Evolutionary conservation across 257 asterid species (phyloP).

Genomic region (Nicotiana sylvestris): DNA sequence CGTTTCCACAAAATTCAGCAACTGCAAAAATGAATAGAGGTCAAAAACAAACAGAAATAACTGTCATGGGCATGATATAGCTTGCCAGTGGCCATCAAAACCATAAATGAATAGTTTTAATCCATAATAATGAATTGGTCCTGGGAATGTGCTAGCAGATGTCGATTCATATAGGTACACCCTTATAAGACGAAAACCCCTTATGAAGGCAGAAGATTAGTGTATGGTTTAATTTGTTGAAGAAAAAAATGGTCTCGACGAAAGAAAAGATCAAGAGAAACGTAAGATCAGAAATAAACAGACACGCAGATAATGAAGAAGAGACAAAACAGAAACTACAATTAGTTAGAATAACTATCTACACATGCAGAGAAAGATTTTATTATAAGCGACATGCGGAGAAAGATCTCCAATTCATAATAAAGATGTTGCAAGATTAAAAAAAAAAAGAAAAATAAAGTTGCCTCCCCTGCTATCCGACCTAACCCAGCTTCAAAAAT

Average conservation of each 20-base stretch:
- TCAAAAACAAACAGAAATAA: constrained; percentile 13
- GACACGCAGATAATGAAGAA: background rate
- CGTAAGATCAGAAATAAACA: background rate
- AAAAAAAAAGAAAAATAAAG: background rate
- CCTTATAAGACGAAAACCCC: background rate
- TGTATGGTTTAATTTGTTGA: background rate
- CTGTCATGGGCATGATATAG: background rate
- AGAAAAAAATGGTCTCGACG: background rate
- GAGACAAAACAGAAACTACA: background rate
- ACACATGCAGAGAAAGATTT: background rate
- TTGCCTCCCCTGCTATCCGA: background rate
- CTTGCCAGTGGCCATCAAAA: background rate
- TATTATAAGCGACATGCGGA: background rate
- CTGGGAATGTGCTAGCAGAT: background rate
- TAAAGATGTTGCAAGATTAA: background rate
- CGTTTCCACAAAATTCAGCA: constrained; percentile 86
- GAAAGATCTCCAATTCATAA: background rate
- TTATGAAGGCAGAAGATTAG: background rate
- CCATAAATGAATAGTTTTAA: background rate
- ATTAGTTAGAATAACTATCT: background rate
- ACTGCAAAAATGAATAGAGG: constrained; percentile 48
- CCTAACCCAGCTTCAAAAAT: background rate
- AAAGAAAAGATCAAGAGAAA: background rate
- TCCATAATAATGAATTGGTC: background rate
- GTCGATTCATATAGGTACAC: background rate